Evolutionary conservation across 164 flowering plant genomes (phyloP), one percentile per base, ranked within the genome.

Genomic region (Taxillus chinensis): DNA sequence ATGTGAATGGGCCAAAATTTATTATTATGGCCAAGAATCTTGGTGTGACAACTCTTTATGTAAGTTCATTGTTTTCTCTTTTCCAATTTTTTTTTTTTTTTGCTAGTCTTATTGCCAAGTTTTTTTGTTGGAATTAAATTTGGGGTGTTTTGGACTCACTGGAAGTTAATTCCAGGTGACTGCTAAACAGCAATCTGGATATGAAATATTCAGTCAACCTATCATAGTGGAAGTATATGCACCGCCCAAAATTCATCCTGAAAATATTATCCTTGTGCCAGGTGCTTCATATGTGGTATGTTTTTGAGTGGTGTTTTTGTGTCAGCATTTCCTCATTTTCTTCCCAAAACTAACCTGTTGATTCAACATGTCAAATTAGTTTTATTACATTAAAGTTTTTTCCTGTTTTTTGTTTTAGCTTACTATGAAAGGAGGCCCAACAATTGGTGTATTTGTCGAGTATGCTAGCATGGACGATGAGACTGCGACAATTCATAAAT

Each of bases 211-310:
- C 54, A 93, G 96, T 64, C 80, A 84, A 71, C 69, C 67, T 41
- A 71, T 93, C 48, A 79, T 74, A 73, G 80, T 90, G 62, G 97
- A 93, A 81, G 95, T 93, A 15, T 93, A 88, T 80, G 83, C 84
- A 52, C 86, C 87, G 16, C 92, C 86, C 41, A 75, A 63, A 55
- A 72, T 93, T 57, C 80, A 79, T 62, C 98, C 98, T 11, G 68
- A 65, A 39, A 75, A 80, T 57, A 78, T 93, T 62, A 85, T 79
- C 71, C 84, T 93, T 61, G 89, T 74, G 48, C 98, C 96, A 7
- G 97, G 98, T 67, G 92, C 98, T 68, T 80, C 90, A 40, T 93
- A 78, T 68, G 65, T 74, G 86, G 96, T 89, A 85, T 66, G 82
- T 53, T 57, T 55, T 37, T 57, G 16, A 42, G n/a, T 37, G 40